Evolutionary conservation across 352 stramenopile genomes (phyloP).

Genomic region (Peronospora farinosa): DNA sequence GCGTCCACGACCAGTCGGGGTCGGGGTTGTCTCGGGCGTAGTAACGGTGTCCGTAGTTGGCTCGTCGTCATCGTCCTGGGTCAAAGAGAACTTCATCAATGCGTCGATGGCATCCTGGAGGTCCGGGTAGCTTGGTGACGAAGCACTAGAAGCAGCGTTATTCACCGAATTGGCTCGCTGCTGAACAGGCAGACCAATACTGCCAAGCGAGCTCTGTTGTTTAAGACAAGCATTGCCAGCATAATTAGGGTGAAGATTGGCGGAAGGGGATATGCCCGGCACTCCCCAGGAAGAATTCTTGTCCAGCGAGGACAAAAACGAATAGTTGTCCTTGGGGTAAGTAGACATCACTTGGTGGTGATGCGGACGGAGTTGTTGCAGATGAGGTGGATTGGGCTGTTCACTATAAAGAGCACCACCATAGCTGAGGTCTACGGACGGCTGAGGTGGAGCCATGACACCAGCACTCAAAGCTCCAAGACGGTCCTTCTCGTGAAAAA

Average conservation of each 20-base stretch:
- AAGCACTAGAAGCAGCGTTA: constrained; percentile 26
- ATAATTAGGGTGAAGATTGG: constrained; percentile 49
- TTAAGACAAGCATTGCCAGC: constrained; percentile 25
- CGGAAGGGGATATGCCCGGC: constrained; percentile 14
- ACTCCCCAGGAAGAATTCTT: constrained; percentile 45
- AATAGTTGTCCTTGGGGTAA: constrained; percentile 64
- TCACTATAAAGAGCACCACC: constrained; percentile 29
- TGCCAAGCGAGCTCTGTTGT: constrained; percentile 33
- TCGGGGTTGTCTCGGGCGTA: constrained; percentile 18
- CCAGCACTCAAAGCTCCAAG: constrained; percentile 15
- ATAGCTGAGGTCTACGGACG: constrained; percentile 31
- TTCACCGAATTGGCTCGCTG: constrained; percentile 19
- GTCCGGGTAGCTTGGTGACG: constrained; percentile 54
- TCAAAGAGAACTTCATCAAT: constrained; percentile 83
- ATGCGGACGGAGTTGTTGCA: constrained; percentile 23
- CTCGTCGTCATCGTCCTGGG: constrained; percentile 41
- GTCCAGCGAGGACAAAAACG: constrained; percentile 54
- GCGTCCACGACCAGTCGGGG: constrained; percentile 5
- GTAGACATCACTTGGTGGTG: constrained; percentile 33
- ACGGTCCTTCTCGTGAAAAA: constrained; percentile 51
- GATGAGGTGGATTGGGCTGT: constrained; percentile 24
- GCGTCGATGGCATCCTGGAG: constrained; percentile 84
- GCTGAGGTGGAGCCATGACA: constrained; percentile 29
- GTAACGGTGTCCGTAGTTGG: constrained; percentile 26
- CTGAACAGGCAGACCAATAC: constrained; percentile 29